Percentiles rank a stretch among this genome's conserved stretches.
These are phyloP conservation scores for Neurospora sp. DNA, from an alignment of 495 filamentous ascomycete species.

Conservation along the genomic window DNA sequence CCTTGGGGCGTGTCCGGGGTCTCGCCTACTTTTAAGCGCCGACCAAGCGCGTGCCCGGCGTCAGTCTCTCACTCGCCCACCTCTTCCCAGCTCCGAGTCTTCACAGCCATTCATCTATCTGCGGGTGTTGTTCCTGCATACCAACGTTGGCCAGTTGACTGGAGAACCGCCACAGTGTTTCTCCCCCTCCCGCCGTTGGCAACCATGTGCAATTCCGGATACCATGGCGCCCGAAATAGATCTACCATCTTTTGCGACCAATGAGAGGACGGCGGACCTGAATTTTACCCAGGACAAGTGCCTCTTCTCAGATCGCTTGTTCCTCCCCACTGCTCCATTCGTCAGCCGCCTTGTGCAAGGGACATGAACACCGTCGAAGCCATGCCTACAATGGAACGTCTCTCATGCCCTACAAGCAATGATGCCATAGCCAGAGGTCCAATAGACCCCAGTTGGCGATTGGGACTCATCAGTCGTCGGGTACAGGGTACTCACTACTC, in stretches of 20 bases:
- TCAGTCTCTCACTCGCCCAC: not conserved
- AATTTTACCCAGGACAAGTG: not conserved
- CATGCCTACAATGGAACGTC: not conserved
- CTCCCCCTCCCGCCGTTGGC: slow-evolving; percentile 1
- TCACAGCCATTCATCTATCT: slow-evolving; percentile 13
- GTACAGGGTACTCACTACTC: not conserved
- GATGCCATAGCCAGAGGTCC: not conserved
- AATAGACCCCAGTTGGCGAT: not conserved
- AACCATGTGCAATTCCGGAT: not conserved
- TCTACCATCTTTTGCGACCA: not conserved
- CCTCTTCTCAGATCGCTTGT: not conserved
- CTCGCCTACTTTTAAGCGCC: slow-evolving; percentile 17
- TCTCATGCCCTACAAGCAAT: not conserved
- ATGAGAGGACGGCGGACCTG: not conserved
- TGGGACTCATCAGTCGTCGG: not conserved
- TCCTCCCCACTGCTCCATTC: not conserved
- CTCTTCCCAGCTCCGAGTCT: not conserved
- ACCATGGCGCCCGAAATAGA: not conserved
- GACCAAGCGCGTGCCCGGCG: slow-evolving; percentile 16
- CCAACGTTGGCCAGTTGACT: not conserved
- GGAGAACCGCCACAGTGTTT: not conserved
- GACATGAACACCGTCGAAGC: not conserved
- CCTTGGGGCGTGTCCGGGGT: not conserved
- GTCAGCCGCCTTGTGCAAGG: not conserved
- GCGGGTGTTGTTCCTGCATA: slow-evolving; percentile 9